Evolutionary conservation across 2,329 filamentous ascomycete species (phyloP), one percentile per base, ranked within the genome.

Genomic region (Sporothrix protearum): DNA sequence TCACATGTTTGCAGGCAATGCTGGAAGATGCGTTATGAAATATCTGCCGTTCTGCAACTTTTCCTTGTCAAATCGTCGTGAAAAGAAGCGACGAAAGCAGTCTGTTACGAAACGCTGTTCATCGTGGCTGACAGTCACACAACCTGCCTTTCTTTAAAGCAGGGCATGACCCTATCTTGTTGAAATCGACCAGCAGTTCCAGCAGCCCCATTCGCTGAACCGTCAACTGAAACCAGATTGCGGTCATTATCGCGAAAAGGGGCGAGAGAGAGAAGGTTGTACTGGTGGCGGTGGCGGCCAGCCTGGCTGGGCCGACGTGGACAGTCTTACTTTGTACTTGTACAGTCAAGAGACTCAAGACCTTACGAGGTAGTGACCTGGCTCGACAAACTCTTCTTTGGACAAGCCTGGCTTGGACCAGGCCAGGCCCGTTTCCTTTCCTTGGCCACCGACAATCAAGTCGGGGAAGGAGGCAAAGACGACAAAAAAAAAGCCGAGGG

Each of bases 41-140:
- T 45, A 64, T 64, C 55, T 61, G 63, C 22, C 63, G 63, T 66
- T 33, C 42, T 33, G 22, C 22, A 49, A 3, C 49, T 53, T 25
- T 12, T 5, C 12, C 25, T 53, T 22, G 28, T 53, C 49, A 53
- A 53, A 53, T 53, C 49, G 28, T 25, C 63, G 42, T 66, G 14
- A n/a, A n/a, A 42, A 30, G 47, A 19, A 22, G n/a, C 22, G 19
- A 30, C 36, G 49, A 57, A 7, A 49, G 64, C 25, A 42, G 36
- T 33, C 6, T 59, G 42, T 53, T 42, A 51, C 63, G 64, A 71
- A 71, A 71, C 70, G 63, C 39, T 68, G 70, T 64, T 51, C 25
- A 67, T 67, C 45, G 51, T 45, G 28, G 19, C 7, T 36, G 63
- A 49, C 63, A 66, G 63, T 25, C n/a, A 53, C 49, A 7, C n/a